Base-by-base conservation (phyloP, 208 protist genomes). In the Acanthamoeba lenticulata region DNA sequence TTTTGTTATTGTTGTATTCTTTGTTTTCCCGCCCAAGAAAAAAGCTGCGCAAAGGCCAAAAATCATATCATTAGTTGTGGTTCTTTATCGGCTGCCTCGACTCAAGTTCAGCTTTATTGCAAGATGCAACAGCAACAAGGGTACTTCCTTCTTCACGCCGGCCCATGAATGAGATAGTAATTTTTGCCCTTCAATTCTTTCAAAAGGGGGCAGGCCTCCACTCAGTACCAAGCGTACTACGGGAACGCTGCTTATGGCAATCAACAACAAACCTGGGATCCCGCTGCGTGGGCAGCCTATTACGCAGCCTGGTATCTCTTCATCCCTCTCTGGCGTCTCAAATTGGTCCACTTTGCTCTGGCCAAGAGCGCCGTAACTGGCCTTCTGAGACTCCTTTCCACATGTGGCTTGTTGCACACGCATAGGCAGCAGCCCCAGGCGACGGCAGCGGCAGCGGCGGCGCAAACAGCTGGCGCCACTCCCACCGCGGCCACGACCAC, bases 261-360 rank as follows among this genome's bases (percentile, higher is more conserved):
- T 47, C 77, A 86, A 29, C 44, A 32, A 21, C n/a, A n/a, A n/a
- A 86, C 77, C 11, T 86, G 77, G 77, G 77, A 86, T 38, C 7
- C 44, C 77, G 44, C 42, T 38, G 69, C 69, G 24, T 86, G 77
- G 77, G 44, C 38, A 44, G 77, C 77, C 29, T 86, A 86, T 44
- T 86, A 86, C 77, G 45, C 40, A n/a, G 77, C 77, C 38, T 86
- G 77, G 77, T 86, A 60, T 13, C 38, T 40, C 72, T 32, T 38
- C 17, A 2, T 57, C 29, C 44, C 77, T 29, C 60, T 21, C 17
- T 21, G 11, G 52, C 52, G 52, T 21, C 1, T 67, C 0, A 7
- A 0, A 15, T 11, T 34, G 7, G 5, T 83, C 17, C 13, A 11
- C 6, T 32, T 4, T 6, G 3, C 11, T 17, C n/a, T n/a, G n/a